These are phyloP conservation scores for Penicillium herquei DNA, from an alignment of 495 filamentous ascomycete genomes.

Conservation along the genomic window DNA sequence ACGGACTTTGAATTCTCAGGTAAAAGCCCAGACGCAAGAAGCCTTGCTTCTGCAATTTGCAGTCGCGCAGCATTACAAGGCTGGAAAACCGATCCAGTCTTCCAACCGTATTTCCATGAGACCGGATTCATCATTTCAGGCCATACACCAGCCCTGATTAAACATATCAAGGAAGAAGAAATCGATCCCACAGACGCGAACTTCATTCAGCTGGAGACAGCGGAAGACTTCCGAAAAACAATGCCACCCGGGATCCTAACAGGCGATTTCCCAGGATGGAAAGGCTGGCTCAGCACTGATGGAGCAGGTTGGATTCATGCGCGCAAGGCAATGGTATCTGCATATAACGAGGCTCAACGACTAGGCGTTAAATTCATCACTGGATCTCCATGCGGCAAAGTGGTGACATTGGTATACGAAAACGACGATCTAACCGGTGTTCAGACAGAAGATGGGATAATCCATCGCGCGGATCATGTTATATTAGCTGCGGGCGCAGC, in stretches of 20 bases:
- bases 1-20: slow-evolving; percentile 7
- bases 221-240: slow-evolving; percentile 46
- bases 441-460: slow-evolving; percentile 31
- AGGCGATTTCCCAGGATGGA: slow-evolving; percentile 50
- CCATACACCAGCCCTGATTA: slow-evolving; percentile 30
- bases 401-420: slow-evolving; percentile 31
- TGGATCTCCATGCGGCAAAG: slow-evolving; percentile 36
- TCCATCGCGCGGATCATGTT: slow-evolving; percentile 35
- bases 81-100: slow-evolving; percentile 50
- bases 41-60: slow-evolving; percentile 35
- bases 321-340: slow-evolving; percentile 42
- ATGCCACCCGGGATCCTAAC: slow-evolving; percentile 53
- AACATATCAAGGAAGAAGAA: slow-evolving; percentile 37
- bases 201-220: slow-evolving; percentile 24
- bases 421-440: slow-evolving; percentile 35
- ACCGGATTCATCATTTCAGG: slow-evolving; percentile 48
- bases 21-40: slow-evolving; percentile 21
- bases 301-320: slow-evolving; percentile 54
- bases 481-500: slow-evolving; percentile 51
- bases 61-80: slow-evolving; percentile 37
- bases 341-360: slow-evolving; percentile 39
- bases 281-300: slow-evolving; percentile 42
- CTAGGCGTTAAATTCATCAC: slow-evolving; percentile 47
- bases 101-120: slow-evolving; percentile 48
- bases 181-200: slow-evolving; percentile 28